These are phyloP conservation scores for Monosporascus sp. DNA, from an alignment of 2,329 filamentous ascomycete genomes.

Conservation along the genomic window DNA sequence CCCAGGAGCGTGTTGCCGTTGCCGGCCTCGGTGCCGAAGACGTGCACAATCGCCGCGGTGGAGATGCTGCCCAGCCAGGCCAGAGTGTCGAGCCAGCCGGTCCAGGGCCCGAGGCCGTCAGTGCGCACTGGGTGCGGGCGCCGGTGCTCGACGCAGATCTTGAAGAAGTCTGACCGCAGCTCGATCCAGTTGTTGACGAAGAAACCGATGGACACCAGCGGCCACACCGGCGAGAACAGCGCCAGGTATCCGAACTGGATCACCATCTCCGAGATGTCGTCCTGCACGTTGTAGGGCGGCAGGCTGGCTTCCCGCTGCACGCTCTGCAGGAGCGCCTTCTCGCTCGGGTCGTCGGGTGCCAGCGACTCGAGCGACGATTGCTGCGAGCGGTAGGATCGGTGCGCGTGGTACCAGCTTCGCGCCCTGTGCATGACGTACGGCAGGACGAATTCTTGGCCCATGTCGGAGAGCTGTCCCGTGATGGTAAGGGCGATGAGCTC, in stretches of 20 bases:
- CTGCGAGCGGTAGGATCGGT: conserved; percentile 26
- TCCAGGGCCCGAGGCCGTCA: conserved; percentile 71
- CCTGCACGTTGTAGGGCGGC: conserved; percentile 65
- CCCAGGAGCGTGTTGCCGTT: conserved; percentile 29
- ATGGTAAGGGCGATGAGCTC: conserved; percentile 73
- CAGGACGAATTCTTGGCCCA: conserved; percentile 66
- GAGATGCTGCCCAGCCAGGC: conserved; percentile 70
- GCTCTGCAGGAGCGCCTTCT: conserved; percentile 57
- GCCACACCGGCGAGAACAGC: conserved; percentile 72
- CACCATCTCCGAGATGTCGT: conserved; percentile 68
- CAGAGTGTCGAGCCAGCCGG: conserved; percentile 62
- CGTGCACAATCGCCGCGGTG: conserved; percentile 66
- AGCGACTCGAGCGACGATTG: conserved; percentile 42
- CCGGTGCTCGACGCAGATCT: conserved; percentile 69
- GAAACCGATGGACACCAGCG: conserved; percentile 66
- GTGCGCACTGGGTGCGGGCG: conserved; percentile 63
- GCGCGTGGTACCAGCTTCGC: conserved; percentile 40
- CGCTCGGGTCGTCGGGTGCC: conserved; percentile 54
- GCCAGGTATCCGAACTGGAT: conserved; percentile 70
- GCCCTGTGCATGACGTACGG: conserved; percentile 61
- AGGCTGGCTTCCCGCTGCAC: conserved; percentile 64
- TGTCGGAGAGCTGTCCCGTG: conserved; percentile 65
- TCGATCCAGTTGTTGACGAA: conserved; percentile 75
- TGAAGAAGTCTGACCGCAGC: conserved; percentile 70
- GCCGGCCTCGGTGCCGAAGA: conserved; percentile 57